phyloP scores from a whole-genome alignment of 208 protist genomes.

The Entamoeba dispar region DNA sequence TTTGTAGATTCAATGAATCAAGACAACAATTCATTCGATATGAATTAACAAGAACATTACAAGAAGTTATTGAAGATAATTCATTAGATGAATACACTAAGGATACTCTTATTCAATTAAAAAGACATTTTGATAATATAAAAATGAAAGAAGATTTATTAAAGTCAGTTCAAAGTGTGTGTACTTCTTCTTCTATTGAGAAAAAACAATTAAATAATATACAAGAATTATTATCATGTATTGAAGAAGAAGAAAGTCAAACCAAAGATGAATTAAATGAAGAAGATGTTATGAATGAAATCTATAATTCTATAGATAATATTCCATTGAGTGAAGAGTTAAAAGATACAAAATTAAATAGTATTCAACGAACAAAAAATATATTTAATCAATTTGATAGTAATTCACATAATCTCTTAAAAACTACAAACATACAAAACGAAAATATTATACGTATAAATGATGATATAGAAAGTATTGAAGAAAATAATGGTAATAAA shows the following conservation, averaged over 20 bases:
- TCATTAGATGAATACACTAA: neutral
- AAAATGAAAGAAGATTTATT: neutral
- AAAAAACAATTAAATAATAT: neutral
- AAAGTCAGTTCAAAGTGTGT: neutral
- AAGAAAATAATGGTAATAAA: neutral
- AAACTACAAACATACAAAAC: neutral
- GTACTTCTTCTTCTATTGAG: neutral
- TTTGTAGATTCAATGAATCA: neutral
- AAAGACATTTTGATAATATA: neutral
- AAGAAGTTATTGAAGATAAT: neutral
- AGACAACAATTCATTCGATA: neutral
- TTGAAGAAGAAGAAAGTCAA: neutral
- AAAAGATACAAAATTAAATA: too few relatives aligned
- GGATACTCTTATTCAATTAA: neutral
- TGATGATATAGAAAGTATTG: too few relatives aligned
- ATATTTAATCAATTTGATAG: too few relatives aligned
- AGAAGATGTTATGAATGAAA: neutral
- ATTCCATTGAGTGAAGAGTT: neutral
- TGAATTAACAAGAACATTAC: neutral
- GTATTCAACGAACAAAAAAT: too few relatives aligned
- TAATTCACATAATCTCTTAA: too few relatives aligned
- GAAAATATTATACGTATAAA: too few relatives aligned
- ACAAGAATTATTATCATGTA: neutral
- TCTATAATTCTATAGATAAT: neutral
- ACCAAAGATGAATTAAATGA: neutral